phyloP scores from a whole-genome alignment of 257 asterid species.

The Verbena officinalis region DNA sequence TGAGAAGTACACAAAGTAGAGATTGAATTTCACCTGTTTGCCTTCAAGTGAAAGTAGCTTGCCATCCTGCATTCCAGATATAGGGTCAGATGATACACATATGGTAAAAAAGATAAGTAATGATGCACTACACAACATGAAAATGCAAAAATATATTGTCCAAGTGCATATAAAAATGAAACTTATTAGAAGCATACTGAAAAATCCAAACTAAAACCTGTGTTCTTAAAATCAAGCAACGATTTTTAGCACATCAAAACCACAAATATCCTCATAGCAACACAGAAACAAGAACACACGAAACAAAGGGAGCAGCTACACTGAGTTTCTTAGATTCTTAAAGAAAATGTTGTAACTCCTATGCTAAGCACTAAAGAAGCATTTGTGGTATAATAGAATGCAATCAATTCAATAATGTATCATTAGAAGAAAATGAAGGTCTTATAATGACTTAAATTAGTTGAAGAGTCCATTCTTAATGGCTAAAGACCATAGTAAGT shows the following conservation, averaged over 20 bases:
- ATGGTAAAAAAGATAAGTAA: background rate
- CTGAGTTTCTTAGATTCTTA: background rate
- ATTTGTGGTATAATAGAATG: background rate
- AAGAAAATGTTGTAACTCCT: background rate
- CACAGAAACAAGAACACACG: background rate
- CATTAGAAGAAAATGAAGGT: background rate
- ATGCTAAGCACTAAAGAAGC: background rate
- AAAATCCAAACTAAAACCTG: background rate
- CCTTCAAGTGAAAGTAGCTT: constrained; percentile 67
- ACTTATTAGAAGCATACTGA: too few species aligned
- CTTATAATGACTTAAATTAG: background rate
- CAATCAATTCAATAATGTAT: background rate
- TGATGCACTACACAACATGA: background rate
- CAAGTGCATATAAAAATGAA: background rate
- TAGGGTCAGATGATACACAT: background rate
- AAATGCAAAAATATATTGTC: constrained; percentile 11
- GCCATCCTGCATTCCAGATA: constrained; percentile 63
- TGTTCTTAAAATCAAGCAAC: too few species aligned
- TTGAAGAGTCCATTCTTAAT: background rate
- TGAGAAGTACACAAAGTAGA: constrained; percentile 8
- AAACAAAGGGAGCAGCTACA: background rate
- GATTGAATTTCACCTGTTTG: constrained; percentile 64
- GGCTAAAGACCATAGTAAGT: background rate
- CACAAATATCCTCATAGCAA: background rate
- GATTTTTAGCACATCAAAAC: background rate